Conservation (phyloP, 2,329 filamentous ascomycete species). For the Colletotrichum tabaci region DNA sequence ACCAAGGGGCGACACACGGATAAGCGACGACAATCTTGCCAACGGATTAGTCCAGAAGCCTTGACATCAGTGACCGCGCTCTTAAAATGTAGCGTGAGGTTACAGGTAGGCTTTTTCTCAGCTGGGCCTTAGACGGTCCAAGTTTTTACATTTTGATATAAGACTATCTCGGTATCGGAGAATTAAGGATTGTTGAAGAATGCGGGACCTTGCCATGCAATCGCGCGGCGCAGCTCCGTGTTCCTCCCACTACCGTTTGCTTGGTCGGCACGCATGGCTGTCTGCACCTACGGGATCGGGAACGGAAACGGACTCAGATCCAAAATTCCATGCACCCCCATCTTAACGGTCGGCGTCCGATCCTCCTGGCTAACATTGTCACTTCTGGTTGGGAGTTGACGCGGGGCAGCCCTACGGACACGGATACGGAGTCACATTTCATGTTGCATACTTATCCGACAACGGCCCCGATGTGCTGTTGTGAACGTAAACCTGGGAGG, state of each 20-base stretch:
- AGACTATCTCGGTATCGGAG: not conserved
- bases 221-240: not conserved
- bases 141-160: too few species aligned
- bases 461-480: not conserved
- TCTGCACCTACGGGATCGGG: slow-evolving; percentile 9
- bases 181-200: slow-evolving; percentile 5
- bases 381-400: not conserved
- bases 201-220: not conserved
- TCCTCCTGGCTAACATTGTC: not conserved
- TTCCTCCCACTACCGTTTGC: not conserved
- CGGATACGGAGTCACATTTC: slow-evolving; percentile 19
- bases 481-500: not conserved
- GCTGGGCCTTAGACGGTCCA: not conserved
- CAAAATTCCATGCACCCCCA: not conserved
- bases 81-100: not conserved
- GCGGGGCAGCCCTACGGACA: slow-evolving; percentile 29
- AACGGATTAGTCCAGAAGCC: not conserved
- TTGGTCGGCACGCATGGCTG: too few species aligned
- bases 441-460: slow-evolving; percentile 18
- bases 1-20: not conserved
- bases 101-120: too few species aligned
- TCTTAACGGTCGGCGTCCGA: slow-evolving; percentile 5
- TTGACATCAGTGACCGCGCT: not conserved
- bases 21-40: not conserved
- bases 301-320: slow-evolving; percentile 26